Percentiles rank a stretch among this genome's conserved stretches.
These are phyloP conservation scores for Fragosphaeria purpurea DNA, from an alignment of 2,329 filamentous ascomycete species.

Conservation along the genomic window DNA sequence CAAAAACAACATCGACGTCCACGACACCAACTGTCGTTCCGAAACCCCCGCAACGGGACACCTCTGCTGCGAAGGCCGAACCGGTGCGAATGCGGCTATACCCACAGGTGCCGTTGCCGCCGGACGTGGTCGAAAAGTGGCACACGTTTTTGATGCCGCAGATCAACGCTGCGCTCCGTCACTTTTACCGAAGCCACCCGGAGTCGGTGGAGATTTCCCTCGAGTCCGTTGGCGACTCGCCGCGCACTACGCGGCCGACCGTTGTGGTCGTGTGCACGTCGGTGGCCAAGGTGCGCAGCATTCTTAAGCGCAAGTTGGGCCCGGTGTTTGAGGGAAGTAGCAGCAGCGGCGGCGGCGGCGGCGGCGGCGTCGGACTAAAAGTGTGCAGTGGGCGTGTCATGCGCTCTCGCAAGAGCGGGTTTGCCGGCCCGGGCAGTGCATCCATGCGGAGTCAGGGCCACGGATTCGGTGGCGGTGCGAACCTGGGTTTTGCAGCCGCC, in stretches of 20 bases:
- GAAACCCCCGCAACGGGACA: not conserved
- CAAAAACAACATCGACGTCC: not conserved
- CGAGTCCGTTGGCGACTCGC: conserved; percentile 61
- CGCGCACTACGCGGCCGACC: conserved; percentile 57
- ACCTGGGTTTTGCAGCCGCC: conserved; percentile 29
- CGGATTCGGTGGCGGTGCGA: conserved; percentile 17
- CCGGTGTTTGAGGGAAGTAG: conserved; percentile 53
- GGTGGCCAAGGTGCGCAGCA: conserved; percentile 59
- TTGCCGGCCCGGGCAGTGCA: not conserved
- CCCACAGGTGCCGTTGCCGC: conserved; percentile 46
- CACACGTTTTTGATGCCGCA: conserved; percentile 61
- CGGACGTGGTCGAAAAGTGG: conserved; percentile 60
- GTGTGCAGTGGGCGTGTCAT: conserved; percentile 19
- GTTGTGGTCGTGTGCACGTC: conserved; percentile 70
- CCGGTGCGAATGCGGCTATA: conserved; percentile 44
- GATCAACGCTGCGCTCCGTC: conserved; percentile 59
- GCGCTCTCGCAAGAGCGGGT: conserved; percentile 10
- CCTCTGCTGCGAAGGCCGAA: conserved; percentile 5
- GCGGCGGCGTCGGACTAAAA: conserved; percentile 27
- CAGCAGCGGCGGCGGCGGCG: conserved; percentile 46
- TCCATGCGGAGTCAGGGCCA: not conserved
- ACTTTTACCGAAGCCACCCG: conserved; percentile 61
- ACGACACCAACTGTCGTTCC: not conserved
- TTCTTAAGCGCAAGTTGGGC: conserved; percentile 58
- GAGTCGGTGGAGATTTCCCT: conserved; percentile 73